A percentile compares a stretch with the other conserved stretches of the same genome.
Conservation (phyloP, 2,329 filamentous ascomycete species). For the Thielaviopsis euricoi region DNA sequence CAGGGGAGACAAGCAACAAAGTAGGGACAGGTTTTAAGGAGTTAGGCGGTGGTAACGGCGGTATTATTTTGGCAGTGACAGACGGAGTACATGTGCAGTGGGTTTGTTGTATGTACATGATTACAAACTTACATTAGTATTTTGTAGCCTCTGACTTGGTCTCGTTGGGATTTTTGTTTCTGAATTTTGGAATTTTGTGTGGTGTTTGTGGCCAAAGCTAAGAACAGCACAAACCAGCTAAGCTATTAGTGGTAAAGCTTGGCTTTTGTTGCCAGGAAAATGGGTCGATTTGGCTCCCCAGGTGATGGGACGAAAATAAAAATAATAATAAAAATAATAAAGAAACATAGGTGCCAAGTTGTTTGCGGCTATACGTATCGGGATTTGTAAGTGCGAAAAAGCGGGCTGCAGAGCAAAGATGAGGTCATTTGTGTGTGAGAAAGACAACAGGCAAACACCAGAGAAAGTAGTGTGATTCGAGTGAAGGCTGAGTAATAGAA, state of each 20-base stretch:
- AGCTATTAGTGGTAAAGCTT: background rate
- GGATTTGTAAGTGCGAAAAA: no score
- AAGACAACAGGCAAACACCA: no score
- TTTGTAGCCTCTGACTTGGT: no score
- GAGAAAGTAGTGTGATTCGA: no score
- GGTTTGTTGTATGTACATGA: background rate
- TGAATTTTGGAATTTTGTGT: background rate
- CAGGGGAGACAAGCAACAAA: background rate
- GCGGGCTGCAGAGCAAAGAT: no score
- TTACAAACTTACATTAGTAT: background rate
- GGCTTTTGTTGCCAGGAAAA: background rate
- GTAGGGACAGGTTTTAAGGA: background rate
- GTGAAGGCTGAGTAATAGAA: no score
- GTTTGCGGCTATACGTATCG: no score
- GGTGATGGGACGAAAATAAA: background rate
- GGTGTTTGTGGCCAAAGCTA: background rate
- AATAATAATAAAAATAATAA: background rate
- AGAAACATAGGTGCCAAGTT: no score
- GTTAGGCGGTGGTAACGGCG: background rate
- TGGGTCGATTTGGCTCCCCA: background rate
- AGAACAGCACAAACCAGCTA: background rate
- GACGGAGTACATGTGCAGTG: no score
- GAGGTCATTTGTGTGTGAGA: no score
- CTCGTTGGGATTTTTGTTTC: background rate
- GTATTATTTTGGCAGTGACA: no score